Evolutionary conservation across 73 alveolate species (phyloP).

Genomic region (Tetrahymena thermophila): DNA sequence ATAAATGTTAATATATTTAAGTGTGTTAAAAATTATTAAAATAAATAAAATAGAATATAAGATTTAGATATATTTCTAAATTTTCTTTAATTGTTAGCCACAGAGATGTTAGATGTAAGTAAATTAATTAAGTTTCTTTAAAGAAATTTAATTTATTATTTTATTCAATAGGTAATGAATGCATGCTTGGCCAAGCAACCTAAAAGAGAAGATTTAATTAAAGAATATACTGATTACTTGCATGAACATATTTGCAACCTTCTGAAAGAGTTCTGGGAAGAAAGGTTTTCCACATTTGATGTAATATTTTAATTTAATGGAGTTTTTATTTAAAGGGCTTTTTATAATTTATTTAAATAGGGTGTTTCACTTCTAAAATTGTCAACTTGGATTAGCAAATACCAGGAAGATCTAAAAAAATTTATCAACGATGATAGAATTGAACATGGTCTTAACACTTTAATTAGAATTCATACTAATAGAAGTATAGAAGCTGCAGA

Average conservation of each 20-base stretch:
- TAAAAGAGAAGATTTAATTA: constrained; percentile 21
- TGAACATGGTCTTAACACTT: neutral
- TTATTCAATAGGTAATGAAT: neutral
- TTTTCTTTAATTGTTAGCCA: neutral
- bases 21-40: neutral
- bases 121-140: neutral
- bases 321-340: neutral
- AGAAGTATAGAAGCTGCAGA: constrained; percentile 19
- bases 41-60: neutral
- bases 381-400: constrained; percentile 17
- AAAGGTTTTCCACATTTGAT: neutral
- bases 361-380: neutral
- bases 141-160: neutral
- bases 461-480: constrained; percentile 9
- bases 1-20: too few relatives aligned
- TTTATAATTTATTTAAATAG: neutral
- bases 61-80: neutral
- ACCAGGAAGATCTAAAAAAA: constrained; percentile 5
- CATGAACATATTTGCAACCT: constrained; percentile 17
- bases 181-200: constrained; percentile 32
- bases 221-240: constrained; percentile 21
- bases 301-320: neutral
- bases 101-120: constrained; percentile 12
- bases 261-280: constrained; percentile 20
- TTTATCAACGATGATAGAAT: constrained; percentile 33